A percentile compares a stretch with the other conserved stretches of the same genome.
Conservation (phyloP, 2,329 filamentous ascomycete genomes). For the Helicocarpus griseus region DNA sequence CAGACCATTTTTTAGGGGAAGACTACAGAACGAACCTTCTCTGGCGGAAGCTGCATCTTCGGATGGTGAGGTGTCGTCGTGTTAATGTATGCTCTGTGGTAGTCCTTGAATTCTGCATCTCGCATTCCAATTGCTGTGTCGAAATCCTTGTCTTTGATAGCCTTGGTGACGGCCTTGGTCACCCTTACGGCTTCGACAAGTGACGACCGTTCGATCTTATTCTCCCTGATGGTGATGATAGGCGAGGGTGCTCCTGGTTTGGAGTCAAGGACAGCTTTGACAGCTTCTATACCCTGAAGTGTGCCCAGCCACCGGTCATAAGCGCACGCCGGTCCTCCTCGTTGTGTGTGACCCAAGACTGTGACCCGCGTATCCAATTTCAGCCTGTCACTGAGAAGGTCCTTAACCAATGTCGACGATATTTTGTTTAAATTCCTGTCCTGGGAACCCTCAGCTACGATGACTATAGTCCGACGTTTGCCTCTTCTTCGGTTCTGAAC, state of each 20-base stretch:
- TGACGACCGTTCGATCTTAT: constrained; percentile 88
- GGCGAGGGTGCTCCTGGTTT: constrained; percentile 83
- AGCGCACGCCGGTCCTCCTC: constrained; percentile 82
- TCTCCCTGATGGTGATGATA: constrained; percentile 94
- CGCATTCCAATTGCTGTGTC: constrained; percentile 76
- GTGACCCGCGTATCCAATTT: constrained; percentile 88
- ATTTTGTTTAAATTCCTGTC: constrained; percentile 80
- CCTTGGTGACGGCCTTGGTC: constrained; percentile 73
- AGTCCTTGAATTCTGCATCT: constrained; percentile 88
- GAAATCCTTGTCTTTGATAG: constrained; percentile 79
- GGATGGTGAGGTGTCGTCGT: constrained; percentile 76
- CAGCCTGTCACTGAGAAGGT: constrained; percentile 72
- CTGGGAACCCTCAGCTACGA: constrained; percentile 89
- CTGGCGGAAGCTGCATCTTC: constrained; percentile 55
- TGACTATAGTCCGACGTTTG: constrained; percentile 96
- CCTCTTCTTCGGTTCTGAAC: constrained; percentile 70
- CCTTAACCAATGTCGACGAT: constrained; percentile 68
- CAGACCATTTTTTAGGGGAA: neutral
- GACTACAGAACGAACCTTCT: constrained; percentile 49
- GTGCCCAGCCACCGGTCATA: constrained; percentile 93
- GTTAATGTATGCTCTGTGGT: constrained; percentile 81
- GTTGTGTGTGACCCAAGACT: constrained; percentile 92
- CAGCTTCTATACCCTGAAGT: constrained; percentile 86
- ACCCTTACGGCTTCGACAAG: constrained; percentile 79
- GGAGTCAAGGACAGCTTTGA: constrained; percentile 81